Conservation (phyloP, 371 early-diverging fungal species). For the Haplosporangium sp. region DNA sequence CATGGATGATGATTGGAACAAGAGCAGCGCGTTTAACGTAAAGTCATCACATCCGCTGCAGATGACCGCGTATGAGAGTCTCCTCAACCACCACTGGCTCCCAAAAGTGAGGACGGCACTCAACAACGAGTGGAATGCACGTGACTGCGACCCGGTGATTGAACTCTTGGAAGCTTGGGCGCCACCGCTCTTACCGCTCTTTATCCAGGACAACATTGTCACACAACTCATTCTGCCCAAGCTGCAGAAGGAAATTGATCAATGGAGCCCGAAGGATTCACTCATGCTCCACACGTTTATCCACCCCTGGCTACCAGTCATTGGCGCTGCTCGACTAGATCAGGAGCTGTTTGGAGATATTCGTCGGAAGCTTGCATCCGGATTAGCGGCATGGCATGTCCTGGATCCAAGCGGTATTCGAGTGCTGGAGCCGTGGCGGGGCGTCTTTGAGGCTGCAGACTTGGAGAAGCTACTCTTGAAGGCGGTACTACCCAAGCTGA, state of each 20-base stretch:
- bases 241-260: constrained; percentile 68
- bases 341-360: constrained; percentile 67
- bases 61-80: constrained; percentile 85
- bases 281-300: constrained; percentile 83
- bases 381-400: constrained; percentile 76
- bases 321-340: constrained; percentile 67
- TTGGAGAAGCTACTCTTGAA: constrained; percentile 69
- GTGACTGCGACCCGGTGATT: constrained; percentile 75
- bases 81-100: constrained; percentile 84
- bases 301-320: constrained; percentile 88
- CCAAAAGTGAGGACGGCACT: constrained; percentile 81
- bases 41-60: constrained; percentile 16
- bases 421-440: constrained; percentile 75
- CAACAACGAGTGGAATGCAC: constrained; percentile 82
- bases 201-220: constrained; percentile 79
- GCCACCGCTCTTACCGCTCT: constrained; percentile 74
- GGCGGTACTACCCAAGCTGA: constrained; percentile 77
- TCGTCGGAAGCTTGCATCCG: constrained; percentile 71
- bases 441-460: constrained; percentile 71
- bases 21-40: constrained; percentile 17
- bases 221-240: constrained; percentile 85
- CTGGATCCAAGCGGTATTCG: constrained; percentile 69
- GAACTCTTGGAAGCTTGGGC: constrained; percentile 79
- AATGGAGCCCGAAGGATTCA: constrained; percentile 78
- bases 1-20: constrained; percentile 12